These are phyloP conservation scores for Arthromyces matolae DNA, from an alignment of 768 basidiomycete species.

Conservation along the genomic window DNA sequence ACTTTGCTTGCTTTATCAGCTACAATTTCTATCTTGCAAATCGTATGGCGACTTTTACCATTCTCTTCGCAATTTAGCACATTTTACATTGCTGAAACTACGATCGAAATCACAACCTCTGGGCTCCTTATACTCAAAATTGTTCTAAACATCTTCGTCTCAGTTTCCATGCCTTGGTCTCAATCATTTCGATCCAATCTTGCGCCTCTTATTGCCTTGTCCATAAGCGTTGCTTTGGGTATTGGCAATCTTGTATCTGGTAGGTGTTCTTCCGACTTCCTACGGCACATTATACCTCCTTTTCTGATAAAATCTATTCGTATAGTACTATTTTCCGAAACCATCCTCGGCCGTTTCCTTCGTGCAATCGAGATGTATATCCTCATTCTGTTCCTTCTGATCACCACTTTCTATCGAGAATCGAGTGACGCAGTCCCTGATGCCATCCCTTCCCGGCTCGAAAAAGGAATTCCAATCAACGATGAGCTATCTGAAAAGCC, in stretches of 20 bases:
- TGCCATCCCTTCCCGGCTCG: neutral
- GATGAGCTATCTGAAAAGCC: slow-evolving; percentile 8
- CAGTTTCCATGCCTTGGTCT: slow-evolving; percentile 36
- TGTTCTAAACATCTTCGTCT: slow-evolving; percentile 51
- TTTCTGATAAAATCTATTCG: slow-evolving; percentile 4
- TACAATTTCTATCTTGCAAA: slow-evolving; percentile 52
- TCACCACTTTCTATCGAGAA: too few species aligned
- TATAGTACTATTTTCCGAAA: slow-evolving; percentile 69
- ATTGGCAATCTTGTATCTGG: slow-evolving; percentile 59
- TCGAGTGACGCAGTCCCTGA: too few species aligned
- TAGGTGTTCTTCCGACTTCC: too few species aligned
- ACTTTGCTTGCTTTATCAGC: slow-evolving; percentile 41
- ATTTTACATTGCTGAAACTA: slow-evolving; percentile 56
- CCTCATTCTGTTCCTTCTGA: slow-evolving; percentile 54
- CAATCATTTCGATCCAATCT: slow-evolving; percentile 43
- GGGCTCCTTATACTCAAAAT: slow-evolving; percentile 61
- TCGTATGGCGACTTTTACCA: slow-evolving; percentile 54
- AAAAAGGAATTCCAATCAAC: too few species aligned
- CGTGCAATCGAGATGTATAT: slow-evolving; percentile 63
- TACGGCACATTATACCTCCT: neutral
- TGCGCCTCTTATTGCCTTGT: slow-evolving; percentile 48
- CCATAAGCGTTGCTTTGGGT: slow-evolving; percentile 49
- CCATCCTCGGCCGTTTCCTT: slow-evolving; percentile 61
- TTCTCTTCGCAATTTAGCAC: slow-evolving; percentile 35
- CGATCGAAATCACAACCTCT: slow-evolving; percentile 56